phyloP scores from a whole-genome alignment of 352 stramenopile species.

The Pythium apleroticum region DNA sequence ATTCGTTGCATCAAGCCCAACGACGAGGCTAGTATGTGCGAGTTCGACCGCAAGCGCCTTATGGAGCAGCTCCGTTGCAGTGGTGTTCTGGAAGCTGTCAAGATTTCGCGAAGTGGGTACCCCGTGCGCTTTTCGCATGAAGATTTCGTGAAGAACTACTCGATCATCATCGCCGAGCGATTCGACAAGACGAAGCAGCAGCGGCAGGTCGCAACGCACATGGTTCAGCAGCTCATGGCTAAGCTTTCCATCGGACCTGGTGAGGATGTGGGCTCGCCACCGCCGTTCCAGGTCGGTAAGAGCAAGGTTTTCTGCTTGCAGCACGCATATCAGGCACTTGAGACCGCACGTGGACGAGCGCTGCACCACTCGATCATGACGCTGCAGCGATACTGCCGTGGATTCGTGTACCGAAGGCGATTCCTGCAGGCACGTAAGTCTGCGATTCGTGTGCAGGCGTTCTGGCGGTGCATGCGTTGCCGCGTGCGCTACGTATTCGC shows the following conservation, averaged over 20 bases:
- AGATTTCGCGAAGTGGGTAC: constrained; percentile 88
- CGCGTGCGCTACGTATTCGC: constrained; percentile 42
- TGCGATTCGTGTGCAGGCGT: constrained; percentile 52
- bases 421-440: constrained; percentile 56
- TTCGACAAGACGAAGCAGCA: constrained; percentile 42
- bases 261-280: constrained; percentile 25
- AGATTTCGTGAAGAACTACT: constrained; percentile 89
- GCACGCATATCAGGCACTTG: constrained; percentile 65
- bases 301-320: constrained; percentile 81
- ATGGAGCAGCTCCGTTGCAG: constrained; percentile 86
- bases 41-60: constrained; percentile 68
- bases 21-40: constrained; percentile 51
- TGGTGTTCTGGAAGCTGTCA: constrained; percentile 86
- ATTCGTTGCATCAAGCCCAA: constrained; percentile 92
- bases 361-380: constrained; percentile 74
- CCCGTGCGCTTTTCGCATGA: constrained; percentile 95
- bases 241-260: constrained; percentile 41
- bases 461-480: constrained; percentile 51
- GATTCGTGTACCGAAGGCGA: constrained; percentile 45
- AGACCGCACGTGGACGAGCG: constrained; percentile 56
- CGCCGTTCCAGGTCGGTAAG: constrained; percentile 78
- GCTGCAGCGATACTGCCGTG: constrained; percentile 71
- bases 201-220: constrained; percentile 48
- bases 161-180: constrained; percentile 57
- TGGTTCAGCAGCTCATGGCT: constrained; percentile 43